phyloP scores from a whole-genome alignment of 768 basidiomycete genomes.

The Russula earlei region DNA sequence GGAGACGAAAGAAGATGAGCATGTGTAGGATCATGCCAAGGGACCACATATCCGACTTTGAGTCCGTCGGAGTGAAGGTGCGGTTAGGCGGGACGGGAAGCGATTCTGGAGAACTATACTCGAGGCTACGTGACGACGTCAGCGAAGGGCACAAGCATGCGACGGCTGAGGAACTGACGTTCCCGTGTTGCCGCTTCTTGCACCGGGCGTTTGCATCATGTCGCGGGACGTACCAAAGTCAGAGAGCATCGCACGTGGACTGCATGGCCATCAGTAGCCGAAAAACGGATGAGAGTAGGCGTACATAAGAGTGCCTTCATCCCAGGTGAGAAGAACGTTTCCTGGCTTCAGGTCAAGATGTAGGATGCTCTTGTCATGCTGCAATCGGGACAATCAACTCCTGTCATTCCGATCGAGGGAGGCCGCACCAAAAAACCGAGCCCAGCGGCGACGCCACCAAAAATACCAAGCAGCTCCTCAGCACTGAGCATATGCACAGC shows the following conservation, averaged over 20 bases:
- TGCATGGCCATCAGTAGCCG: slow-evolving; percentile 24
- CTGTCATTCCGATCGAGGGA: too few species aligned
- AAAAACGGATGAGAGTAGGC: slow-evolving; percentile 21
- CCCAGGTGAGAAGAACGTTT: slow-evolving; percentile 88
- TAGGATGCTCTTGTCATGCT: slow-evolving; percentile 79
- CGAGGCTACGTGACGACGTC: slow-evolving; percentile 8
- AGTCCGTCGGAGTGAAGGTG: slow-evolving; percentile 59
- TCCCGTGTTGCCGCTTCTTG: slow-evolving; percentile 88
- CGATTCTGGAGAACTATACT: slow-evolving; percentile 53
- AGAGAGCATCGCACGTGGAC: slow-evolving; percentile 89
- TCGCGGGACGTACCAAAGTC: slow-evolving; percentile 95
- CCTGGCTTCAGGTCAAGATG: slow-evolving; percentile 93
- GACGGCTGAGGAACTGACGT: slow-evolving; percentile 47
- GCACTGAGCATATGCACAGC: slow-evolving; percentile 80
- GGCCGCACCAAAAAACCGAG: slow-evolving; percentile 70
- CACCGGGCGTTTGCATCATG: slow-evolving; percentile 60
- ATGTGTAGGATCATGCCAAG: slow-evolving; percentile 95
- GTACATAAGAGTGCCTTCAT: slow-evolving; percentile 75
- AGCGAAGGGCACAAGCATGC: background rate
- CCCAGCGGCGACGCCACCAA: slow-evolving; percentile 80
- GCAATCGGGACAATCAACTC: background rate
- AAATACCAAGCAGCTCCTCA: slow-evolving; percentile 73
- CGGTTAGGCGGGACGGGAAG: slow-evolving; percentile 61
- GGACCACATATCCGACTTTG: slow-evolving; percentile 95
- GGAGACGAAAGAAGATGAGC: slow-evolving; percentile 82